Evolutionary conservation across 139 green algal species (phyloP), one percentile per base, ranked within the genome.

Genomic region (Auxenochlorella pyrenoidosa): DNA sequence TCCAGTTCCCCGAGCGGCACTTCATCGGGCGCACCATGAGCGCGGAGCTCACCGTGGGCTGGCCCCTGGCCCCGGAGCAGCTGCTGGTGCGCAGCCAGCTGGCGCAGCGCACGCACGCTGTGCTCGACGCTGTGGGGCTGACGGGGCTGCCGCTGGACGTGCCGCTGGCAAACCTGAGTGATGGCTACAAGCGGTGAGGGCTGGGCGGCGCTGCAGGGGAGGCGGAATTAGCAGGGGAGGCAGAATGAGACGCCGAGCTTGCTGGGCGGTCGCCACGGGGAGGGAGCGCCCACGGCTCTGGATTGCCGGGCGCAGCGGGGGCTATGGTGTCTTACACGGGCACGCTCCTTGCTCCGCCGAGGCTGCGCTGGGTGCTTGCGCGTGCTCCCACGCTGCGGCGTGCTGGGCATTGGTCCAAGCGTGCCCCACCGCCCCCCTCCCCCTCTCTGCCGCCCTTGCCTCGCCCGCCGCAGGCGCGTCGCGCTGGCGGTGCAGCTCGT

Each of bases 1-100:
- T 99, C 83, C 97, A 99, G 92, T 99, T 99, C 82, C 97, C 97
- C 6, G 96, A 99, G 94, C 92, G 97, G 40, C 96, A 99, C 87
- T 99, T 99, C 90, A 85, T 99, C 34, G 96, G 94, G 0, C 83
- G 30, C 30, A 93, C 81, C 0, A 38, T 93, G 36, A 78, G 40
- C 30, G 75, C 89, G 70, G 94, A 97, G 87, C 87, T 97, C 38
- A 94, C 92, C 0, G 91, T 95, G 77, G 91, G 88, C 0, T 98
- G 95, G 94, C 93, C 95, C 1, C 0, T 88, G 47, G 19, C 82
- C 83, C 58, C 85, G 75, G 32, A 88, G 54, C 36, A 54, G 51
- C n/a, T 90, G 72, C 10, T 43, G 12, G 58, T 63, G 36, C 82
- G 87, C 75, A 87, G 87, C 72, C 70, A 77, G 24, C 68, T 91